phyloP scores from a whole-genome alignment of 1,284 basidiomycete genomes.

The Apiotrichum siamense region DNA sequence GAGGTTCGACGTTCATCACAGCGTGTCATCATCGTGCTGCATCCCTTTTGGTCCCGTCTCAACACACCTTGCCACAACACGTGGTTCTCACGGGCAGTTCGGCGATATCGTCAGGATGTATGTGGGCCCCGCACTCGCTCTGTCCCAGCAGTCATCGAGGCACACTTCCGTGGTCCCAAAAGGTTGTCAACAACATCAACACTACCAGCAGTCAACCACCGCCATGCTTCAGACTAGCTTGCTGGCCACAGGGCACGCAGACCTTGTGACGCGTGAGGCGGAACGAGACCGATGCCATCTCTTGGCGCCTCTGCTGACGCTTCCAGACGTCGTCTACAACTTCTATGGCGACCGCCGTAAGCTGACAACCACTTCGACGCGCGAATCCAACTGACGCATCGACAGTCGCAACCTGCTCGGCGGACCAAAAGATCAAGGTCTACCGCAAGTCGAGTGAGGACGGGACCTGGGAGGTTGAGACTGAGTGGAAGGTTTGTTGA shows the following conservation, averaged over 20 bases:
- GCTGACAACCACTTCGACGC: slow-evolving; percentile 43
- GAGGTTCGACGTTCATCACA: too few species aligned
- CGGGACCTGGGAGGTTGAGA: slow-evolving; percentile 64
- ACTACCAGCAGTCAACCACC: slow-evolving; percentile 2
- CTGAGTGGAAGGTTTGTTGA: slow-evolving; percentile 74
- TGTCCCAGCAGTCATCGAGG: neutral
- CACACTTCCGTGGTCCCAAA: too few species aligned
- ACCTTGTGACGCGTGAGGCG: slow-evolving; percentile 46
- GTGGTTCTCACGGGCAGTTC: neutral
- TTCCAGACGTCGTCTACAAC: slow-evolving; percentile 72
- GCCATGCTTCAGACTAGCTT: slow-evolving; percentile 47
- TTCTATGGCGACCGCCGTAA: slow-evolving; percentile 69
- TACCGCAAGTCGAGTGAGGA: slow-evolving; percentile 61
- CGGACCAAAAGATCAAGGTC: slow-evolving; percentile 65
- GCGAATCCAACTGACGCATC: slow-evolving; percentile 62
- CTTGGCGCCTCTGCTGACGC: too few species aligned
- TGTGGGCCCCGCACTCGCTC: slow-evolving; percentile 10
- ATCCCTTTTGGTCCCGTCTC: too few species aligned
- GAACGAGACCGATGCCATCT: too few species aligned
- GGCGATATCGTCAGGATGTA: neutral
- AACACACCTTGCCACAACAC: neutral
- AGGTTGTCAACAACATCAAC: neutral
- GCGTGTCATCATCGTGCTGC: too few species aligned
- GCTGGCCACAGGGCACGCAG: slow-evolving; percentile 44
- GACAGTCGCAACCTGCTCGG: slow-evolving; percentile 44